Percentiles rank a stretch among this genome's conserved stretches.
Conservation (phyloP, 2,329 filamentous ascomycete genomes). For the Dactylellina cionopaga region DNA sequence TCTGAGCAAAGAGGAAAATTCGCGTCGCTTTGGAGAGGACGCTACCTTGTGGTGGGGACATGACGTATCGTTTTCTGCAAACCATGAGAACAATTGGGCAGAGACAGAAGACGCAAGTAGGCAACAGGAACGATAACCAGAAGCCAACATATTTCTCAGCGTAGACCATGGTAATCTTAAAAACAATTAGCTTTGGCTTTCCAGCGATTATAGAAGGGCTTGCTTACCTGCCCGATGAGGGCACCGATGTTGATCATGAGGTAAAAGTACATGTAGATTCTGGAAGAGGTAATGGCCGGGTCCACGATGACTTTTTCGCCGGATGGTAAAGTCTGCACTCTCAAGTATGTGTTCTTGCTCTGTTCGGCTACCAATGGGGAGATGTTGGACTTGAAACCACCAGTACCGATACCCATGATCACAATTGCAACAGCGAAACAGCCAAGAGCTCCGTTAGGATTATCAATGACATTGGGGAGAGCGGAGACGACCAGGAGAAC, state of each 20-base stretch:
- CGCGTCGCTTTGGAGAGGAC: constrained; percentile 74
- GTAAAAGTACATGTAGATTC: constrained; percentile 77
- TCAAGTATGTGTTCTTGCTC: constrained; percentile 69
- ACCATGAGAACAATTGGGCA: constrained; percentile 71
- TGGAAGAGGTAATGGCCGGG: constrained; percentile 73
- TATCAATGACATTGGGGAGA: constrained; percentile 71
- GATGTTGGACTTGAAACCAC: constrained; percentile 84
- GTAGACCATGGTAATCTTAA: constrained; percentile 76
- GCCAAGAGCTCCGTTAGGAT: constrained; percentile 69
- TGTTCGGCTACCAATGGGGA: constrained; percentile 77
- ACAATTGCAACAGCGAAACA: constrained; percentile 71
- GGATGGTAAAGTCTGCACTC: constrained; percentile 66
- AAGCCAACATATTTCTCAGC: constrained; percentile 80
- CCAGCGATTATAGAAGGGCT: too few relatives aligned
- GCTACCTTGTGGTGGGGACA: constrained; percentile 75
- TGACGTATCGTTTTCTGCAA: constrained; percentile 71
- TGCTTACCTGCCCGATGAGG: constrained; percentile 59
- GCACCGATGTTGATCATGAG: constrained; percentile 76
- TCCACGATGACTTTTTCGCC: constrained; percentile 78
- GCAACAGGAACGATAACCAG: constrained; percentile 76
- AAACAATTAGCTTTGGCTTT: too few relatives aligned
- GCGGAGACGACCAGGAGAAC: constrained; percentile 73
- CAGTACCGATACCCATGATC: constrained; percentile 78
- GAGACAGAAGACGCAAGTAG: constrained; percentile 72
- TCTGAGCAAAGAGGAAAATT: constrained; percentile 71